These are phyloP conservation scores for Trichoderma sp. DNA, from an alignment of 2,329 filamentous ascomycete genomes.

Conservation along the genomic window DNA sequence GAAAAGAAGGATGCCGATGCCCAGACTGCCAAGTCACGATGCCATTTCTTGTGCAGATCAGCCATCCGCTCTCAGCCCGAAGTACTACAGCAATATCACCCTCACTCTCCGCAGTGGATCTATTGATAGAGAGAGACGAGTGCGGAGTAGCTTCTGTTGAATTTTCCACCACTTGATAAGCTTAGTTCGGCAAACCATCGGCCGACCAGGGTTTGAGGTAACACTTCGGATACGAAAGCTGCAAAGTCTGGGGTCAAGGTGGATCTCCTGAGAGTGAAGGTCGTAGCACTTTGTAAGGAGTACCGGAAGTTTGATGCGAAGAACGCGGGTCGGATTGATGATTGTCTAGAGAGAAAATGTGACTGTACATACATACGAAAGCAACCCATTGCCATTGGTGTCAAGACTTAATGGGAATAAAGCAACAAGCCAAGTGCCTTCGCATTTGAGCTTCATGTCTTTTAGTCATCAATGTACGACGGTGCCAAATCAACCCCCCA, in stretches of 20 bases:
- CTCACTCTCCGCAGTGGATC: neutral
- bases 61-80: no score
- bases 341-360: neutral
- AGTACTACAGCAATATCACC: no score
- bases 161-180: constrained; percentile 20
- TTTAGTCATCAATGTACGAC: constrained; percentile 3
- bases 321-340: neutral
- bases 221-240: constrained; percentile 4
- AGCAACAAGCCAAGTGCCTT: neutral
- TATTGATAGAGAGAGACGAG: neutral
- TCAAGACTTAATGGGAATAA: neutral
- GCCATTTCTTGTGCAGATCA: neutral
- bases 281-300: neutral
- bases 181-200: constrained; percentile 3
- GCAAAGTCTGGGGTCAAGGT: constrained; percentile 4
- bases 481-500: neutral
- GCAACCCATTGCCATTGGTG: neutral
- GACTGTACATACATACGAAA: neutral
- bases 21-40: neutral
- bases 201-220: neutral
- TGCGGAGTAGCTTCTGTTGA: constrained; percentile 9
- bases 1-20: neutral
- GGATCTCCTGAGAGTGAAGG: neutral
- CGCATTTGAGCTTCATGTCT: neutral
- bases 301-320: neutral